These are phyloP conservation scores for Stachybotrys chartarum DNA, from an alignment of 2,329 filamentous ascomycete species.

Conservation along the genomic window DNA sequence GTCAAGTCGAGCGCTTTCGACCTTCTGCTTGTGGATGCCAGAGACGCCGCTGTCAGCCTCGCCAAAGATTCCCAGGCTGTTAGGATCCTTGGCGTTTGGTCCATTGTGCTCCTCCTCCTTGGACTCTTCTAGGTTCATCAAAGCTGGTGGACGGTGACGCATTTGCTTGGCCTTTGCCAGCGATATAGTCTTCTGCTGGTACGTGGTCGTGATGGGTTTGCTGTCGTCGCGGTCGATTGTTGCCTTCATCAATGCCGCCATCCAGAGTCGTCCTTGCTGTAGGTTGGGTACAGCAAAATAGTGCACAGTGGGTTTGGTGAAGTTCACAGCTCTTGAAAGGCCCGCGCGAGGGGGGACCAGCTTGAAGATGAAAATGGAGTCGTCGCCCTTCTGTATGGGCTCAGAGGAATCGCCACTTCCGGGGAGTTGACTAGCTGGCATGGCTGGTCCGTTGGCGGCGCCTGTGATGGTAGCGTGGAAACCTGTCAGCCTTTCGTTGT, in stretches of 20 bases:
- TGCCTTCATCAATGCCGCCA: conserved; percentile 97
- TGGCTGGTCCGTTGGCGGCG: conserved; percentile 46
- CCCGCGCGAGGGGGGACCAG: conserved; percentile 84
- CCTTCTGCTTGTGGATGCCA: conserved; percentile 31
- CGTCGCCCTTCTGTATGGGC: conserved; percentile 42
- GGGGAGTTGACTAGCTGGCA: conserved; percentile 47
- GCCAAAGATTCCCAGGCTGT: conserved; percentile 35
- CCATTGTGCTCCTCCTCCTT: conserved; percentile 19
- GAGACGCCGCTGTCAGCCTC: conserved; percentile 36
- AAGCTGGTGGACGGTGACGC: conserved; percentile 81
- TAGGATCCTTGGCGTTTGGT: conserved; percentile 15
- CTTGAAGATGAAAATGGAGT: conserved; percentile 95
- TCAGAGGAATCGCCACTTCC: conserved; percentile 31
- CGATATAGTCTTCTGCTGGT: conserved; percentile 95
- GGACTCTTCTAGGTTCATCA: conserved; percentile 61
- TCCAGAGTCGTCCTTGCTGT: conserved; percentile 86
- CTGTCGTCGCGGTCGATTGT: conserved; percentile 90
- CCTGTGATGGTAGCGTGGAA: conserved; percentile 89
- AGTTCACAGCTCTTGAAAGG: conserved; percentile 84
- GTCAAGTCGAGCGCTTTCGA: conserved; percentile 22
- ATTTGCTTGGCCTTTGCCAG: conserved; percentile 80
- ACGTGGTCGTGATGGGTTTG: conserved; percentile 77
- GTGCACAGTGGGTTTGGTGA: conserved; percentile 94
- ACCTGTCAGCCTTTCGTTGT: conserved; percentile 83
- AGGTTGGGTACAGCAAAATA: conserved; percentile 95